Percentiles rank a stretch among this genome's conserved stretches.
Evolutionary conservation across 2,329 filamentous ascomycete species (phyloP).

Genomic region (Byssochlamys sp.): DNA sequence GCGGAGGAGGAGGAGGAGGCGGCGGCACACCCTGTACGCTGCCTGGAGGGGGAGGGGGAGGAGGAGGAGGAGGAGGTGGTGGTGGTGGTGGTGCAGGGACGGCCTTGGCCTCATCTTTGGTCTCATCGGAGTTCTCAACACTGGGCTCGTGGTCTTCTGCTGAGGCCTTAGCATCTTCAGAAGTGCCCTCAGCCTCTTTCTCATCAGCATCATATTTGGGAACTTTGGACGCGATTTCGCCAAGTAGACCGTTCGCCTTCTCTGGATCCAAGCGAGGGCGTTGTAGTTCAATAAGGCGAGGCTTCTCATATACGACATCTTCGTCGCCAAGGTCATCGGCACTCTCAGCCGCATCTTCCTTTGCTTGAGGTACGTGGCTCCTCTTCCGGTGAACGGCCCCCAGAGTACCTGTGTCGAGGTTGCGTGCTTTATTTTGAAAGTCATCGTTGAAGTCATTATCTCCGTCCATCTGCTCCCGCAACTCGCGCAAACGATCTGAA

Average conservation of each 20-base stretch:
- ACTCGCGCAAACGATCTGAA: slow-evolving; percentile 80
- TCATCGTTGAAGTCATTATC: slow-evolving; percentile 43
- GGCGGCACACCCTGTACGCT: slow-evolving; percentile 33
- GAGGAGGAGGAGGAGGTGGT: slow-evolving; percentile 29
- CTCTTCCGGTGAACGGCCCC: slow-evolving; percentile 58
- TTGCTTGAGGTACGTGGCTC: slow-evolving; percentile 31
- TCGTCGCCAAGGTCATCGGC: slow-evolving; percentile 39
- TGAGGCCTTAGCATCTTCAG: slow-evolving; percentile 46
- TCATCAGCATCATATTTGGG: slow-evolving; percentile 61
- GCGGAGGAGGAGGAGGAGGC: slow-evolving; percentile 43
- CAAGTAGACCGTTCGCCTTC: slow-evolving; percentile 57
- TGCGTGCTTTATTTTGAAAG: slow-evolving; percentile 47
- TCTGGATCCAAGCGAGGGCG: slow-evolving; percentile 56
- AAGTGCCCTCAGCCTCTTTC: slow-evolving; percentile 57
- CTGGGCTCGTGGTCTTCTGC: neutral
- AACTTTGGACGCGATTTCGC: slow-evolving; percentile 66
- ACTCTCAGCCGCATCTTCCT: slow-evolving; percentile 25
- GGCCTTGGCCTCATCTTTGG: slow-evolving; percentile 5
- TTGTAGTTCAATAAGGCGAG: slow-evolving; percentile 63
- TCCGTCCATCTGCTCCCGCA: slow-evolving; percentile 90
- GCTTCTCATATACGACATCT: slow-evolving; percentile 63
- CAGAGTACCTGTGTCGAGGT: slow-evolving; percentile 64
- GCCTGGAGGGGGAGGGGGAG: slow-evolving; percentile 28
- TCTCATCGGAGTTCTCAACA: slow-evolving; percentile 1
- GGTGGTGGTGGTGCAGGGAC: slow-evolving; percentile 34